Evolutionary conservation across 768 basidiomycete genomes (phyloP).

Genomic region (Calvatia gigantea): DNA sequence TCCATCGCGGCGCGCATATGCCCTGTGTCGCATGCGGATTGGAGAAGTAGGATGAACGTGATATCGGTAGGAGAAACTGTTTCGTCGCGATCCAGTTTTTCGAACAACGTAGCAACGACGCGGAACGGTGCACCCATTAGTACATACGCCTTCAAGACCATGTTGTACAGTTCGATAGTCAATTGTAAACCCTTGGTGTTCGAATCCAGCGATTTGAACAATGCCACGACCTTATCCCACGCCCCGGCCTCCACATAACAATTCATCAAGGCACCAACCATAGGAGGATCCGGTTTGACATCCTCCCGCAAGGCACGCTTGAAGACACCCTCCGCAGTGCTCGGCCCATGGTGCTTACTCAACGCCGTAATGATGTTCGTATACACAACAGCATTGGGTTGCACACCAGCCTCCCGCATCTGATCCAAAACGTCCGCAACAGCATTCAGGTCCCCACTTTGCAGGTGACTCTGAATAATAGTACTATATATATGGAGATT

Average conservation of each 20-base stretch:
- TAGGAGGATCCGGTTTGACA: slow-evolving; percentile 55
- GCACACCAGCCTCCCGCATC: slow-evolving; percentile 52
- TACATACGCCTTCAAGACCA: slow-evolving; percentile 81
- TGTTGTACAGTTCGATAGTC: slow-evolving; percentile 67
- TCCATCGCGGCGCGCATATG: slow-evolving; percentile 59
- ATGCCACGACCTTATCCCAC: slow-evolving; percentile 70
- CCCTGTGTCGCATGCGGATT: slow-evolving; percentile 75
- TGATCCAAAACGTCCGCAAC: slow-evolving; percentile 49
- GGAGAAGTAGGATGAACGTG: slow-evolving; percentile 74
- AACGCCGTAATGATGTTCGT: slow-evolving; percentile 67
- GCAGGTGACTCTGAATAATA: slow-evolving; percentile 55
- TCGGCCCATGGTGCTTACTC: slow-evolving; percentile 55
- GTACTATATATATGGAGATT: slow-evolving; percentile 56
- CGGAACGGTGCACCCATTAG: slow-evolving; percentile 74
- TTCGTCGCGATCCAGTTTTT: slow-evolving; percentile 39
- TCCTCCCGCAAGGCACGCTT: slow-evolving; percentile 60
- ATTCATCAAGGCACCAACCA: slow-evolving; percentile 75
- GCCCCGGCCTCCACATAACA: slow-evolving; percentile 79
- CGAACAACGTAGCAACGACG: slow-evolving; percentile 60
- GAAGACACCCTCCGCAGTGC: slow-evolving; percentile 66
- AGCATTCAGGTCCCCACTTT: slow-evolving; percentile 49
- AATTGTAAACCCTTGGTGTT: slow-evolving; percentile 26
- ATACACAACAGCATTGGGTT: slow-evolving; percentile 52
- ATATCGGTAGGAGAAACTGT: slow-evolving; percentile 55
- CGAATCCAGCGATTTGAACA: slow-evolving; percentile 47